phyloP scores from a whole-genome alignment of 2,329 filamentous ascomycete species.

The Phyllachora maydis region DNA sequence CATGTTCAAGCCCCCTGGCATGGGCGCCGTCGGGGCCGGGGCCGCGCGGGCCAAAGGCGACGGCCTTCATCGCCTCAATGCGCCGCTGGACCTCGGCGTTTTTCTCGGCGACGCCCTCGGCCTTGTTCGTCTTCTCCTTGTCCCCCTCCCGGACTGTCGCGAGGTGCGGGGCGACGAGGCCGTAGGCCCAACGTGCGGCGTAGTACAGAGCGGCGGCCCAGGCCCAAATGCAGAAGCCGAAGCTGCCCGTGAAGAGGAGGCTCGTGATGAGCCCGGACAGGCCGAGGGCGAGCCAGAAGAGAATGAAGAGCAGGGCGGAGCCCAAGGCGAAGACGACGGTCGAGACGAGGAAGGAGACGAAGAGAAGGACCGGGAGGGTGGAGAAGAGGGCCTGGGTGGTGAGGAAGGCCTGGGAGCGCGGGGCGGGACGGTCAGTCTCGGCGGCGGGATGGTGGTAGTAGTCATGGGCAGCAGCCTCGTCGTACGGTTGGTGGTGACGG shows the following conservation, averaged over 20 bases:
- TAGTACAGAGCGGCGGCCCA: conserved; percentile 43
- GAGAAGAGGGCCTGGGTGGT: conserved; percentile 42
- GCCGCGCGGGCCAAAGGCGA: too few species aligned
- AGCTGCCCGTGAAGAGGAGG: conserved; percentile 40
- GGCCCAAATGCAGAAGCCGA: conserved; percentile 44
- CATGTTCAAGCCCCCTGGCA: too few species aligned
- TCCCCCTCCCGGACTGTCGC: background rate
- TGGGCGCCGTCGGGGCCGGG: too few species aligned
- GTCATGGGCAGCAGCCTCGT: too few species aligned
- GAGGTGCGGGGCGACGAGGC: conserved; percentile 3
- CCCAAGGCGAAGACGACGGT: conserved; percentile 41
- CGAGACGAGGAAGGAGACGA: conserved; percentile 42
- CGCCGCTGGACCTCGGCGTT: too few species aligned
- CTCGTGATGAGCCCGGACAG: conserved; percentile 47
- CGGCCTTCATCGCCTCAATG: too few species aligned
- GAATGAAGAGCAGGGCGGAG: conserved; percentile 40
- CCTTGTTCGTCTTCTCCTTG: background rate
- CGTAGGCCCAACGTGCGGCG: conserved; percentile 23
- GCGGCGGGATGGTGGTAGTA: background rate
- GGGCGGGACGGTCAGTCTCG: conserved; percentile 1
- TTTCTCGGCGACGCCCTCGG: too few species aligned
- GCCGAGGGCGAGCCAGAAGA: conserved; percentile 47
- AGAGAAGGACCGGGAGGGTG: conserved; percentile 46
- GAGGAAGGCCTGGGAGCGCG: conserved; percentile 38
- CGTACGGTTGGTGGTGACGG: too few species aligned